phyloP scores from a whole-genome alignment of 768 basidiomycete species.

The Boletus speciosus region DNA sequence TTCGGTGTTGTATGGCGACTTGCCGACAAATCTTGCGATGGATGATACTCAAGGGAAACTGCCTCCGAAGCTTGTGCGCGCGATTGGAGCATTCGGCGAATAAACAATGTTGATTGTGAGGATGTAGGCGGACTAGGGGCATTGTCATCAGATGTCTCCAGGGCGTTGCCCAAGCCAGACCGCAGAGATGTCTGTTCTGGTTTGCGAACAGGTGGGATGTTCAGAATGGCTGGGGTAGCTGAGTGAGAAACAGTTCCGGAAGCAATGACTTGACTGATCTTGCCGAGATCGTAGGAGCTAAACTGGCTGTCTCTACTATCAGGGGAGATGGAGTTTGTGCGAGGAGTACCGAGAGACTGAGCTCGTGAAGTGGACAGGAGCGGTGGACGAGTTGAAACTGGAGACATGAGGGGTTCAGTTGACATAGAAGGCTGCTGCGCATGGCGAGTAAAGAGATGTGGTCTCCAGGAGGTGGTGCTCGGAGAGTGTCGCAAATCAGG shows the following conservation, averaged over 20 bases:
- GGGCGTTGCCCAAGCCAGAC: neutral
- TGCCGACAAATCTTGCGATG: constrained; percentile 1
- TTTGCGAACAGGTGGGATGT: constrained; percentile 4
- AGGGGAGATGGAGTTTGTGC: constrained; percentile 1
- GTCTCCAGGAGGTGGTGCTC: neutral
- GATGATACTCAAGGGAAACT: neutral
- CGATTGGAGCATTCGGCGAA: constrained; percentile 20
- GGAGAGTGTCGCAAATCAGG: neutral
- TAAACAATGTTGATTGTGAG: constrained; percentile 6
- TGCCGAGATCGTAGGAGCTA: neutral
- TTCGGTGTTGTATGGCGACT: constrained; percentile 8
- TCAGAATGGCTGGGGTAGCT: neutral
- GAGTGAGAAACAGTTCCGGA: neutral
- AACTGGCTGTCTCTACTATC: neutral
- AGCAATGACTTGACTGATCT: neutral
- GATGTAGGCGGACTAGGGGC: neutral
- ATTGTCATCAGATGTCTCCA: neutral
- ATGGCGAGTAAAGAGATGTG: constrained; percentile 1
- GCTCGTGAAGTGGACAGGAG: constrained; percentile 1
- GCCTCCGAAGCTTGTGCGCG: constrained; percentile 18
- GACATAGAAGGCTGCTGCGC: constrained; percentile 17
- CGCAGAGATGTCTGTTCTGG: neutral
- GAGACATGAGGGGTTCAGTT: constrained; percentile 22
- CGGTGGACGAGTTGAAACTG: constrained; percentile 3
- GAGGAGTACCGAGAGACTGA: neutral